phyloP scores from a whole-genome alignment of 352 stramenopile species.

The Globisporangium nunn region DNA sequence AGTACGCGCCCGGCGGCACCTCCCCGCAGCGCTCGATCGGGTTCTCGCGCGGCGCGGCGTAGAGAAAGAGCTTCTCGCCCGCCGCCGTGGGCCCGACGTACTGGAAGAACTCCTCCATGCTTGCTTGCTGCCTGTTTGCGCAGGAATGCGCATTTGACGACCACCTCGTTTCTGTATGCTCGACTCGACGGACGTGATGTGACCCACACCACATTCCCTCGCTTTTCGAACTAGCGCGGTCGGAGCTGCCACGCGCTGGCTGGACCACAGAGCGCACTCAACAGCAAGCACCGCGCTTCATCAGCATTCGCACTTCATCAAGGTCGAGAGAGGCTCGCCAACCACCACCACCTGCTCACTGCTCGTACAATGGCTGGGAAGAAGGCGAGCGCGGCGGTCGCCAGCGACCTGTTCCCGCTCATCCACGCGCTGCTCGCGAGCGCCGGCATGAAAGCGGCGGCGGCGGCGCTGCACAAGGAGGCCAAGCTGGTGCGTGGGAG shows the following conservation, averaged over 20 bases:
- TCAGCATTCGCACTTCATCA: neutral
- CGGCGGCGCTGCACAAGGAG: slow-evolving; percentile 60
- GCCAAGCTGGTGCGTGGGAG: slow-evolving; percentile 46
- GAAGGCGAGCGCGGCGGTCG: slow-evolving; percentile 24
- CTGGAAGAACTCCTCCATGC: slow-evolving; percentile 74
- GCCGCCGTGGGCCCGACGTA: slow-evolving; percentile 42
- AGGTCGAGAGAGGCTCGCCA: too few relatives aligned
- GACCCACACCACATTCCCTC: neutral
- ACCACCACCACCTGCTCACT: too few relatives aligned
- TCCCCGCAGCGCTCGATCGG: slow-evolving; percentile 50
- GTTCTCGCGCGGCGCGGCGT: slow-evolving; percentile 49
- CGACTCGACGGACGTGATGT: neutral
- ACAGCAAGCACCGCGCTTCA: neutral
- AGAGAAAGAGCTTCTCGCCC: slow-evolving; percentile 51
- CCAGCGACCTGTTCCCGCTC: slow-evolving; percentile 74
- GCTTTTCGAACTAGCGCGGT: neutral
- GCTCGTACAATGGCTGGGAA: slow-evolving; percentile 11
- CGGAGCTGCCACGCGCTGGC: neutral
- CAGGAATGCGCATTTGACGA: neutral
- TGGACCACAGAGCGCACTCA: neutral
- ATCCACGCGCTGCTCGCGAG: slow-evolving; percentile 58
- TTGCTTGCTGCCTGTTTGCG: neutral
- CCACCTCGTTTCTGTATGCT: too few relatives aligned
- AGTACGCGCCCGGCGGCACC: slow-evolving; percentile 54
- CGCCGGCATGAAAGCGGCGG: slow-evolving; percentile 68